Conservation (phyloP, 2,329 filamentous ascomycete species). For the Daldinia sp. region DNA sequence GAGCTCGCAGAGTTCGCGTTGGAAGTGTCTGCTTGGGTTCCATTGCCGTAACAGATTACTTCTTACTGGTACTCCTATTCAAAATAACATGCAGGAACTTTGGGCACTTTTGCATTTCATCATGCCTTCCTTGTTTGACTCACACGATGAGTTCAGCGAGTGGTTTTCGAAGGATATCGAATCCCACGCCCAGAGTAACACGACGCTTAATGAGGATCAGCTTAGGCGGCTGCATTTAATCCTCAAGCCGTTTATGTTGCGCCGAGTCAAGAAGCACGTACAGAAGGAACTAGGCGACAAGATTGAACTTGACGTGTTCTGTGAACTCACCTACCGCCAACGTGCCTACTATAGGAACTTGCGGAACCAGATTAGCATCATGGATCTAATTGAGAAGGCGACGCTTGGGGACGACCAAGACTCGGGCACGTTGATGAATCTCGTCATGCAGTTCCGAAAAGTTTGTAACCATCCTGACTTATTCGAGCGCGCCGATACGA, state of each 20-base stretch:
- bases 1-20: conserved; percentile 92
- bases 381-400: conserved; percentile 97
- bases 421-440: conserved; percentile 95
- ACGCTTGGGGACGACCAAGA: conserved; percentile 94
- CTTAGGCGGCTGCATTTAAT: conserved; percentile 98
- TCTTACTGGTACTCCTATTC: conserved; percentile 95
- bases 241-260: conserved; percentile 98
- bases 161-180: conserved; percentile 98
- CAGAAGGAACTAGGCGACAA: conserved; percentile 99
- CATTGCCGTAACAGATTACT: conserved; percentile 94
- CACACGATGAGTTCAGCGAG: conserved; percentile 90
- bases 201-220: conserved; percentile 99
- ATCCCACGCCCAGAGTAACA: conserved; percentile 97
- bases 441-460: conserved; percentile 99
- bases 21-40: conserved; percentile 94
- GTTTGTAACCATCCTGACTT: conserved; percentile 98
- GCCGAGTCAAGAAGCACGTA: conserved; percentile 99
- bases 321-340: conserved; percentile 94
- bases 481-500: conserved; percentile 93
- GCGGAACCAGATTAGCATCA: conserved; percentile 96
- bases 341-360: conserved; percentile 91
- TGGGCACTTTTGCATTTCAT: conserved; percentile 99
- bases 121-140: conserved; percentile 98
- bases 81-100: conserved; percentile 99
- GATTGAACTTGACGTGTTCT: conserved; percentile 96